A percentile compares a stretch with the other conserved stretches of the same genome.
Evolutionary conservation across 352 stramenopile species (phyloP).

Genomic region (Globisporangium nunn): DNA sequence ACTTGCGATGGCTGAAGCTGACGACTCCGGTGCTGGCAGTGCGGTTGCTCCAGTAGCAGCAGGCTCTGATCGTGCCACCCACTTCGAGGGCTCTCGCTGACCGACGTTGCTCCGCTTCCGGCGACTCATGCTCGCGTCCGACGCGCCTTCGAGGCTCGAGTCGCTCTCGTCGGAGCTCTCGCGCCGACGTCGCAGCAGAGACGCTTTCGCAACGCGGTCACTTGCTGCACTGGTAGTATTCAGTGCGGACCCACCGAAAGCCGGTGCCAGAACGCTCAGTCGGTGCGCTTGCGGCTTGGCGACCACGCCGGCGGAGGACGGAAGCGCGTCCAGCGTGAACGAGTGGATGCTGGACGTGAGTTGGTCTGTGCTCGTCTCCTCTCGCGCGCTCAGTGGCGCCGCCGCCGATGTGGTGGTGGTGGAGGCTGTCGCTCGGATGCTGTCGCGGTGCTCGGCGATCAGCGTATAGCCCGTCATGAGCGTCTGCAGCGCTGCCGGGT

Average conservation of each 20-base stretch:
- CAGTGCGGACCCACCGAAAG: not conserved
- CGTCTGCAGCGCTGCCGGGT: not conserved
- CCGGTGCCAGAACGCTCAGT: not conserved
- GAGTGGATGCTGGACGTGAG: conserved; percentile 49
- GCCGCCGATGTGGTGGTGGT: not conserved
- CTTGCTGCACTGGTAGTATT: not conserved
- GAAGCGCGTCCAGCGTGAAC: conserved; percentile 22
- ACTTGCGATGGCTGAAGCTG: not conserved
- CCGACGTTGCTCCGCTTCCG: conserved; percentile 68
- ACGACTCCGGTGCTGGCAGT: not conserved
- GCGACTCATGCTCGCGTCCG: conserved; percentile 35
- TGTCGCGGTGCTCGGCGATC: conserved; percentile 6
- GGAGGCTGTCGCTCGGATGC: not conserved
- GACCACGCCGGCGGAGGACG: not conserved
- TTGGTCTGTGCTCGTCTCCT: conserved; percentile 36
- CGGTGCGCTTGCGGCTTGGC: conserved; percentile 1
- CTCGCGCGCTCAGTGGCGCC: conserved; percentile 19
- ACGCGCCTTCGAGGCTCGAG: conserved; percentile 50
- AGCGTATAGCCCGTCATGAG: conserved; percentile 8
- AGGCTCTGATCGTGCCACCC: conserved; percentile 3
- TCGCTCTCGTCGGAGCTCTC: conserved; percentile 52
- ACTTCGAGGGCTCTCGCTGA: conserved; percentile 2
- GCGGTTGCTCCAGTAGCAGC: not conserved
- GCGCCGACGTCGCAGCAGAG: conserved; percentile 33
- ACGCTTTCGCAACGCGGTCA: conserved; percentile 2